Conservation (phyloP, 1,284 basidiomycete genomes). For the Papiliotrema nemorosa region DNA sequence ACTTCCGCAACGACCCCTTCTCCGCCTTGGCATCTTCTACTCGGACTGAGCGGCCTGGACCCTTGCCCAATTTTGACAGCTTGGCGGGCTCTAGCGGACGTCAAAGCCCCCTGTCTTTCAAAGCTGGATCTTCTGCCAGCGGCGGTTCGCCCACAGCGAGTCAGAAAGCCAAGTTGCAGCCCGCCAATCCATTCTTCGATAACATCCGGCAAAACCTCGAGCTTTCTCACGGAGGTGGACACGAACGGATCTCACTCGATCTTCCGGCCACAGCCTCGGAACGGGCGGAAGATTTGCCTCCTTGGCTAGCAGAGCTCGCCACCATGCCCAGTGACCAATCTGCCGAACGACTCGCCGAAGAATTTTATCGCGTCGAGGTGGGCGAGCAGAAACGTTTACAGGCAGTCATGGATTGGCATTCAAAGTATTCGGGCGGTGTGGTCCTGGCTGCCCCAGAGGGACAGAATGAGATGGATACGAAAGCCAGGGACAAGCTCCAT, state of each 20-base stretch:
- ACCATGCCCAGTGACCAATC: constrained; percentile 58
- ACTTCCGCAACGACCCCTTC: constrained; percentile 14
- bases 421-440: constrained; percentile 46
- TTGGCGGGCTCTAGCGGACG: background rate
- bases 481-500: constrained; percentile 23
- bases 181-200: constrained; percentile 87
- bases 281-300: constrained; percentile 69
- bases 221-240: constrained; percentile 74
- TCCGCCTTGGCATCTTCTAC: background rate
- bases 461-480: constrained; percentile 17
- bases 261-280: constrained; percentile 62
- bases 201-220: constrained; percentile 93
- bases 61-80: too few relatives aligned
- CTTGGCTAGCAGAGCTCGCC: constrained; percentile 75
- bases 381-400: constrained; percentile 86
- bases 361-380: constrained; percentile 84
- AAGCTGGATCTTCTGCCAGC: background rate
- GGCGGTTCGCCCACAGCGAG: constrained; percentile 8
- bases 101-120: background rate
- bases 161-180: constrained; percentile 38
- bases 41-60: background rate
- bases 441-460: constrained; percentile 11
- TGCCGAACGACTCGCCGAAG: constrained; percentile 55
- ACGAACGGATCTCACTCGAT: constrained; percentile 72
- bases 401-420: constrained; percentile 88